Percentiles rank a stretch among this genome's conserved stretches.
Evolutionary conservation across 2,329 filamentous ascomycete species (phyloP).

Genomic region (Penicillium frequentans): DNA sequence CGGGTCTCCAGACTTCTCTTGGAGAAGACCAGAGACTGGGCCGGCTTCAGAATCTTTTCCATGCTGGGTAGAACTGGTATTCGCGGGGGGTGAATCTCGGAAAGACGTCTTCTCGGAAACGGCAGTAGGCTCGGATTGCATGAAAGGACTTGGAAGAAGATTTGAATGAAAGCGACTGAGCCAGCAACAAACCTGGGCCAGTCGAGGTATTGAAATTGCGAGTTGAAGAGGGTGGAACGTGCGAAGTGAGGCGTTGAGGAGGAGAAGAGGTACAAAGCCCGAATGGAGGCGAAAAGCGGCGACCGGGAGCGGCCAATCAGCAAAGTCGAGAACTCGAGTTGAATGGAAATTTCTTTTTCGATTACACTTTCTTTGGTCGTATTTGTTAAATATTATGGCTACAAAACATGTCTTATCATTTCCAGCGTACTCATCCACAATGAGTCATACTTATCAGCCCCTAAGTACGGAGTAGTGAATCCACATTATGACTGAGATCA

Average conservation of each 20-base stretch:
- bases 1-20: conserved; percentile 40
- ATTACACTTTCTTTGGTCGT: neutral
- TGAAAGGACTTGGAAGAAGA: conserved; percentile 51
- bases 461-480: too few species aligned
- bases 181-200: conserved; percentile 52
- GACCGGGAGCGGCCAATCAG: neutral
- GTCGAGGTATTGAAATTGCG: conserved; percentile 34
- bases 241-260: conserved; percentile 11
- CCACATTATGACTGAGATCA: neutral
- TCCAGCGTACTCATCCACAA: neutral
- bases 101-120: conserved; percentile 48
- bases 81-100: conserved; percentile 39
- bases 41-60: conserved; percentile 52
- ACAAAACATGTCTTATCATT: neutral
- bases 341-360: neutral
- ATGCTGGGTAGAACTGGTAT: conserved; percentile 55
- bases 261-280: conserved; percentile 2
- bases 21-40: conserved; percentile 45
- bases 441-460: neutral
- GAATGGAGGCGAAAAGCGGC: conserved; percentile 11
- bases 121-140: conserved; percentile 62
- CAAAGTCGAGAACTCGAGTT: neutral
- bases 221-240: conserved; percentile 3
- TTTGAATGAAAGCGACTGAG: conserved; percentile 53
- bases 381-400: too few species aligned